Conservation (phyloP, 371 early-diverging fungal genomes). For the Mortierella sp. region DNA sequence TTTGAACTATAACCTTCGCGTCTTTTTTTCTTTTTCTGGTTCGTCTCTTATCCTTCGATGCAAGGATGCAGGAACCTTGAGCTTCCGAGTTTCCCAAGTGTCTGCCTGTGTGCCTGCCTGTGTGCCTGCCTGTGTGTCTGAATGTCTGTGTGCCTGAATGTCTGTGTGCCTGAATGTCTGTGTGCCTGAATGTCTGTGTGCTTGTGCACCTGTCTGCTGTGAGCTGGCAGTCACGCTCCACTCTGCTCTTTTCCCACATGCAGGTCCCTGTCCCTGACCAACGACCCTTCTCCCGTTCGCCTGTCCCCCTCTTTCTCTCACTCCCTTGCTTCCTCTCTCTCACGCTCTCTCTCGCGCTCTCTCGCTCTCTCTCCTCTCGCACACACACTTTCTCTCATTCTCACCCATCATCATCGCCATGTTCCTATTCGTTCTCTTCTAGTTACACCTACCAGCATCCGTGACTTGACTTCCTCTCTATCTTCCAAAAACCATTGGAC, state of each 20-base stretch:
- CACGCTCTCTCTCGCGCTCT: not conserved
- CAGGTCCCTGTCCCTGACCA: too few relatives aligned
- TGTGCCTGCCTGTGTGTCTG: too few relatives aligned
- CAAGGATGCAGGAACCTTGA: not conserved
- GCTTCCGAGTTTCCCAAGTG: not conserved
- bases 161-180: too few relatives aligned
- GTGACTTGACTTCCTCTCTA: not conserved
- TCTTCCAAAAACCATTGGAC: conserved; percentile 1
- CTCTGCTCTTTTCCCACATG: too few relatives aligned
- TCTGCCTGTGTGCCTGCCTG: too few relatives aligned
- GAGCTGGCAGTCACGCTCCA: too few relatives aligned
- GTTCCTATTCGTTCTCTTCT: too few relatives aligned
- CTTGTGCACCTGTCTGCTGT: too few relatives aligned
- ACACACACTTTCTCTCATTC: not conserved
- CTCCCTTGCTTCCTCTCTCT: not conserved
- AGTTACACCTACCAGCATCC: too few relatives aligned
- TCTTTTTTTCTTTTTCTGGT: not conserved
- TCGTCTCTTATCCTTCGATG: not conserved
- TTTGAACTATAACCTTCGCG: not conserved
- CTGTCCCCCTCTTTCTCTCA: not conserved
- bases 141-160: too few relatives aligned
- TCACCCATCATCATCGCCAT: not conserved
- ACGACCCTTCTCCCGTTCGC: too few relatives aligned
- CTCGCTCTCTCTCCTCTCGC: not conserved
- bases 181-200: too few relatives aligned